Evolutionary conservation across 176 grass and related monocot species (phyloP).

Genomic region (Rhynchospora tenuis): DNA sequence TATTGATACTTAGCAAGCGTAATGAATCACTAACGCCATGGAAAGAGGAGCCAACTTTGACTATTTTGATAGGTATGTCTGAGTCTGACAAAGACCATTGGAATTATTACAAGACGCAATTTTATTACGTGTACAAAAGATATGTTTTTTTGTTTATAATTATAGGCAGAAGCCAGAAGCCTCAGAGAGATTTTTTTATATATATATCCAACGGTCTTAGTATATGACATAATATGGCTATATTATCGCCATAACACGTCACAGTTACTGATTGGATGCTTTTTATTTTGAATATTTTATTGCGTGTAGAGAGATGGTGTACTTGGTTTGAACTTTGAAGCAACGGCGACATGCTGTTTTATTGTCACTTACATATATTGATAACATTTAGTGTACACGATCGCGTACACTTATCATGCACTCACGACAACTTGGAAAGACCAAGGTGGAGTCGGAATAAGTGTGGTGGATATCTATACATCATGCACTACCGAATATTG

Average conservation of each 20-base stretch:
- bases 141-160: neutral
- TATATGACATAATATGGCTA: too few relatives aligned
- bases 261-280: neutral
- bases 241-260: too few relatives aligned
- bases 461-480: neutral
- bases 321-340: neutral
- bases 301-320: neutral
- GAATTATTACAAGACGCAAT: neutral
- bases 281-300: neutral
- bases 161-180: neutral
- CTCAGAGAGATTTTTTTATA: neutral
- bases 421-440: neutral
- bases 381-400: neutral
- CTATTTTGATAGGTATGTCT: constrained; percentile 1
- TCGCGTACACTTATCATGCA: neutral
- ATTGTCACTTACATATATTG: neutral
- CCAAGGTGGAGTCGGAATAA: neutral
- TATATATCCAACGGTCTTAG: neutral
- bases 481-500: neutral
- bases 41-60: constrained; percentile 13
- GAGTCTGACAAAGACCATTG: neutral
- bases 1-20: neutral
- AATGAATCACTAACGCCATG: neutral
- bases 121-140: neutral
- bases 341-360: neutral